Evolutionary conservation across 2,329 filamentous ascomycete genomes (phyloP).

Genomic region (Colletotrichum sp.): DNA sequence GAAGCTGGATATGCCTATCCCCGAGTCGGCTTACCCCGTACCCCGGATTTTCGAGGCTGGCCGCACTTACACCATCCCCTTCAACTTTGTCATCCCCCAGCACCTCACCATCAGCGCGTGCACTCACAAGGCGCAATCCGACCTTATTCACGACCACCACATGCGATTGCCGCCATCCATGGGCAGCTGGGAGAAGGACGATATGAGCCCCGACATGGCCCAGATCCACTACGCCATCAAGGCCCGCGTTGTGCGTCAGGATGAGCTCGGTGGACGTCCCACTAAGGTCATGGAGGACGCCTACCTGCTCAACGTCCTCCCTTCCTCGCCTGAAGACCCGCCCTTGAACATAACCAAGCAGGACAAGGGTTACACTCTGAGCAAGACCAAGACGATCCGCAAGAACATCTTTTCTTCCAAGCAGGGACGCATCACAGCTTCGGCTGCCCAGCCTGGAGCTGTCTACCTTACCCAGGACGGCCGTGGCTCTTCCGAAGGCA

Average conservation of each 20-base stretch:
- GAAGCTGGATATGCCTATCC: conserved; percentile 60
- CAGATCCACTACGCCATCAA: conserved; percentile 58
- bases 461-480: conserved; percentile 57
- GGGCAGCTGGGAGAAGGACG: conserved; percentile 57
- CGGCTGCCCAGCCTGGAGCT: conserved; percentile 50
- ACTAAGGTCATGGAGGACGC: conserved; percentile 44
- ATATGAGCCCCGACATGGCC: conserved; percentile 60
- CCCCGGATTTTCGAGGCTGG: conserved; percentile 53
- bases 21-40: conserved; percentile 50
- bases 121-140: conserved; percentile 50
- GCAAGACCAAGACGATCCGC: conserved; percentile 56
- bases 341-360: conserved; percentile 53
- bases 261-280: conserved; percentile 26
- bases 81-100: conserved; percentile 64
- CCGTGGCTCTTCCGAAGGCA: conserved; percentile 43
- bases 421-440: conserved; percentile 52
- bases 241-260: conserved; percentile 45
- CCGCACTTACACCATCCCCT: conserved; percentile 55
- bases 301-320: conserved; percentile 57
- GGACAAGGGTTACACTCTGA: conserved; percentile 55
- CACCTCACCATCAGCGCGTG: conserved; percentile 63
- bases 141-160: conserved; percentile 56
- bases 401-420: conserved; percentile 58
- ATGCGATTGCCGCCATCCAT: conserved; percentile 58
- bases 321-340: conserved; percentile 52